phyloP scores from a whole-genome alignment of 371 early-diverging fungal species.

The Rhizopus arrhizus region DNA sequence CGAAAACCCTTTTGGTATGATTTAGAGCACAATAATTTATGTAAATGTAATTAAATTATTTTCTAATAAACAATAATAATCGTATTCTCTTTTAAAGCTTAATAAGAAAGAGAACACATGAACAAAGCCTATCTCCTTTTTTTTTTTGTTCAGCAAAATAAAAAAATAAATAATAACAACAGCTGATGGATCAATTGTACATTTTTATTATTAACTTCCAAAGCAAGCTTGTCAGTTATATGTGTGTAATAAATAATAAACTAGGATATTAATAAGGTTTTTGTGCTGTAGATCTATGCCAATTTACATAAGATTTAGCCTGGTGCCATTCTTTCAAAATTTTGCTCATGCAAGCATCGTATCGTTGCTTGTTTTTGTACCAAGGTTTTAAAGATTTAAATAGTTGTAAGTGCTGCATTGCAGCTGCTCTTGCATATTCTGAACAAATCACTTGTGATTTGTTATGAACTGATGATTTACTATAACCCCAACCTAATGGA shows the following conservation, averaged over 20 bases:
- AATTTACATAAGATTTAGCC: slow-evolving; percentile 36
- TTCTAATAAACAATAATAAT: no score
- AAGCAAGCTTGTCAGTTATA: not conserved
- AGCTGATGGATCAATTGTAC: no score
- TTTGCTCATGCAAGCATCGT: slow-evolving; percentile 15
- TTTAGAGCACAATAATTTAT: no score
- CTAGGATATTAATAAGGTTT: slow-evolving; percentile 26
- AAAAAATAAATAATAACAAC: no score
- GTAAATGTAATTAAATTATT: no score
- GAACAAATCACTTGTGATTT: slow-evolving; percentile 17
- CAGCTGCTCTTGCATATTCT: slow-evolving; percentile 32
- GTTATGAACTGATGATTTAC: not conserved
- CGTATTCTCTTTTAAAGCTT: no score
- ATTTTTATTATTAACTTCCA: not conserved
- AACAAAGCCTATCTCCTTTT: no score
- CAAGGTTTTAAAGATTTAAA: slow-evolving; percentile 34
- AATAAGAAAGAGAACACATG: no score
- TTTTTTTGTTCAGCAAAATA: no score
- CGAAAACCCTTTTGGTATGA: no score
- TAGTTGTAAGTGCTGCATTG: slow-evolving; percentile 30
- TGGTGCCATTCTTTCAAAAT: slow-evolving; percentile 32
- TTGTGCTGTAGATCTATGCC: slow-evolving; percentile 43
- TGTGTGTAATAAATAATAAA: not conserved
- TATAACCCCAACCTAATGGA: slow-evolving; percentile 42
- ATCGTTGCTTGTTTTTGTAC: slow-evolving; percentile 20